phyloP scores from a whole-genome alignment of 139 green algal genomes.

The Coccomyxa sp. region DNA sequence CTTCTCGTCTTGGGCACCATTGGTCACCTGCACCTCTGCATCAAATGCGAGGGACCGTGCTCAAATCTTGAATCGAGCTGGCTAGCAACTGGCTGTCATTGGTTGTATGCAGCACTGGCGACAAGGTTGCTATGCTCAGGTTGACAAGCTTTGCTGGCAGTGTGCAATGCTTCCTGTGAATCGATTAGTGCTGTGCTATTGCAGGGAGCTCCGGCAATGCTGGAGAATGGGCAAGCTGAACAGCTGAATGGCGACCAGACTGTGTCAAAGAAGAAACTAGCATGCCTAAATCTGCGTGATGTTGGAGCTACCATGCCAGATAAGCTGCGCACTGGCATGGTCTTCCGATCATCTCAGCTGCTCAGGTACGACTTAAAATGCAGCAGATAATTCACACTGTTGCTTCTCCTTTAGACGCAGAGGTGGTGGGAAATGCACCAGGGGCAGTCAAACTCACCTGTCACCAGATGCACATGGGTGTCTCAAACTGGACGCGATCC shows the following conservation, averaged over 20 bases:
- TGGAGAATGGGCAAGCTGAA: too few species aligned
- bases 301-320: background rate
- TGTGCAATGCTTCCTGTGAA: too few species aligned
- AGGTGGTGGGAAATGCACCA: background rate
- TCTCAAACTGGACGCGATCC: background rate
- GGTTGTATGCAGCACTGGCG: too few species aligned
- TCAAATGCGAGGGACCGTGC: too few species aligned
- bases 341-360: conserved; percentile 1
- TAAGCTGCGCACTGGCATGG: background rate
- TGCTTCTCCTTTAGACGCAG: background rate
- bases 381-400: background rate
- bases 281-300: conserved; percentile 1
- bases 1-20: too few species aligned
- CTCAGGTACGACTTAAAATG: background rate
- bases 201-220: too few species aligned
- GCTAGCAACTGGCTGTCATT: too few species aligned
- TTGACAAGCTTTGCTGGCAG: too few species aligned
- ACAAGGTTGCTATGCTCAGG: too few species aligned
- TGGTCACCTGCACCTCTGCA: too few species aligned
- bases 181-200: too few species aligned
- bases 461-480: background rate
- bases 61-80: too few species aligned
- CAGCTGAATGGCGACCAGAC: background rate
- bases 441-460: background rate
- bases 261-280: background rate